Base-by-base conservation (phyloP, 2,329 filamentous ascomycete species). In the Cladobotryum mycophilum region DNA sequence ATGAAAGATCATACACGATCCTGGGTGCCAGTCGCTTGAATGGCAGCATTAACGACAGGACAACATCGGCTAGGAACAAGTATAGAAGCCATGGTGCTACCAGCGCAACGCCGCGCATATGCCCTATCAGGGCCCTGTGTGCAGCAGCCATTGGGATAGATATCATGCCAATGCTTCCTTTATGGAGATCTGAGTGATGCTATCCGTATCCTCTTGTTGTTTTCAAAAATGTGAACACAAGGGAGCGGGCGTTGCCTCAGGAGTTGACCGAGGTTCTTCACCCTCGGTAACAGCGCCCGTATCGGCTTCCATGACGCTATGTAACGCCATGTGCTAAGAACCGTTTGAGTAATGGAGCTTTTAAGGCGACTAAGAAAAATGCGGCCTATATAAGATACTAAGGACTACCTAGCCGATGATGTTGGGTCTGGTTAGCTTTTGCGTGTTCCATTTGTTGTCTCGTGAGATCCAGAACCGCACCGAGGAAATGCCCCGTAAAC, bases 1-100 rank as follows among this genome's bases (percentile, higher is more conserved):
- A 84, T 6, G 80, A 81, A 37, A 71, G 56, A 56, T 77, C 58
- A 64, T 83, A 82, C 47, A 77, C 73, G 40, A 70, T 58, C 38
- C 73, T 68, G 2, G 79, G 80, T 47, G 70, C 68, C 51, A 78
- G 53, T 51, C 67, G 65, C 56, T 70, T 73, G 52, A 79, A 51
- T 15, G 70, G 74, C 25, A 80, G 67, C 38, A 80, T 67, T 8
- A 73, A 57, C 11, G 75, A 79, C 45, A 79, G 68, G 47, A 71
- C 59, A 18, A 79, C 45, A 61, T 84, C 78, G 58, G 76, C 75
- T 37, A 75, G 52, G 52, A 76, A 64, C 34, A 84, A 69, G 58
- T 74, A 74, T 8, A 72, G 33, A n/a, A 78, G 62, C 78, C 80
- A 84, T 30, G 79, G 79, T 12, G 69, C 50, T 33, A 73, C 55